Conservation (phyloP, 176 grass and related monocot species). For the Ensete ventricosum region DNA sequence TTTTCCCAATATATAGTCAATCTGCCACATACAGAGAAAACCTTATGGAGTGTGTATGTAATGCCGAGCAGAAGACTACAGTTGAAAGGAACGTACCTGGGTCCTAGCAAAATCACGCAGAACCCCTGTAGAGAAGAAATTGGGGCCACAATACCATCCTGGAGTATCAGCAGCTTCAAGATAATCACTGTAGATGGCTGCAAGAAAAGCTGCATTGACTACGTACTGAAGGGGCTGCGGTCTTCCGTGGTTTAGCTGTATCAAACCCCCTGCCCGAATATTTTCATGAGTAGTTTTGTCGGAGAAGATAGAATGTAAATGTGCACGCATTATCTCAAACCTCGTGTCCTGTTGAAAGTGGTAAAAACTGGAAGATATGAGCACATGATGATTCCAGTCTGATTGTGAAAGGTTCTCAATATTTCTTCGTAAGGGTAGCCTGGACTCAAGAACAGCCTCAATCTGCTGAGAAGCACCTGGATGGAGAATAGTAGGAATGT, state of each 20-base stretch:
- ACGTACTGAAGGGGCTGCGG: conserved; percentile 81
- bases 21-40: conserved; percentile 26
- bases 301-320: background rate
- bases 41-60: background rate
- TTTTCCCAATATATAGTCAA: conserved; percentile 85
- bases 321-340: conserved; percentile 9
- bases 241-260: conserved; percentile 81
- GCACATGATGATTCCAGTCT: conserved; percentile 89
- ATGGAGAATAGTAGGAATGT: conserved; percentile 22
- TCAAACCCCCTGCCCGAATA: conserved; percentile 58
- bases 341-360: conserved; percentile 84
- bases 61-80: background rate
- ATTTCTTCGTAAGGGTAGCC: conserved; percentile 95
- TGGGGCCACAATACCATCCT: conserved; percentile 88
- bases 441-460: conserved; percentile 96
- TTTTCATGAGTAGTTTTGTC: background rate
- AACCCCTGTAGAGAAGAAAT: conserved; percentile 73
- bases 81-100: conserved; percentile 31
- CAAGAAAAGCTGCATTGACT: conserved; percentile 89
- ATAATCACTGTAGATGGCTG: conserved; percentile 81
- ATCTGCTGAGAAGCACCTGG: conserved; percentile 82
- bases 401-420: conserved; percentile 82
- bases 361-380: conserved; percentile 82
- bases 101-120: conserved; percentile 80
- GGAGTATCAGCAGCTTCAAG: conserved; percentile 86